A percentile compares a stretch with the other conserved stretches of the same genome.
Conservation (phyloP, 805 yeast genomes). For the Pichia eremophila region DNA sequence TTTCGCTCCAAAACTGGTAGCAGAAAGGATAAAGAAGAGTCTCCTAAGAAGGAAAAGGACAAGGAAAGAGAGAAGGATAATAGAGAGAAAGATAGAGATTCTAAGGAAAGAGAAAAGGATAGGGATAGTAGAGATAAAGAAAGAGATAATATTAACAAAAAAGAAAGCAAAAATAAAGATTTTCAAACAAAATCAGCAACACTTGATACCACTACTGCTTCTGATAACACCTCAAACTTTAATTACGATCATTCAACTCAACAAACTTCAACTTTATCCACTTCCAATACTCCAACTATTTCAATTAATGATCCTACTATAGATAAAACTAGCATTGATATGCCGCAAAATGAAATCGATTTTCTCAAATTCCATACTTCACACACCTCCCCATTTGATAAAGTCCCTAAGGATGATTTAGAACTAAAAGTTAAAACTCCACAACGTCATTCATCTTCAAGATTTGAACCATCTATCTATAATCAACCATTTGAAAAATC, state of each 20-base stretch:
- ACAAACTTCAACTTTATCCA: neutral
- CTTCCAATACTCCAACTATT: neutral
- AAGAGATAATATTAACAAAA: conserved; percentile 9
- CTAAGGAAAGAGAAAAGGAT: conserved; percentile 26
- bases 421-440: conserved; percentile 69
- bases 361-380: conserved; percentile 23
- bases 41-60: conserved; percentile 9
- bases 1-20: conserved; percentile 28
- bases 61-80: neutral
- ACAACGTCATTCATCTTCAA: conserved; percentile 83
- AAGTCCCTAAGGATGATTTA: conserved; percentile 51
- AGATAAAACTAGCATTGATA: conserved; percentile 1
- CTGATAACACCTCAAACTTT: neutral
- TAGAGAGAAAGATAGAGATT: conserved; percentile 20
- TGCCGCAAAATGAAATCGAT: conserved; percentile 16
- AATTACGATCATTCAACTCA: neutral
- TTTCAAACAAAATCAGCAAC: neutral
- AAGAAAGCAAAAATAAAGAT: conserved; percentile 9
- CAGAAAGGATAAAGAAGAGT: conserved; percentile 13
- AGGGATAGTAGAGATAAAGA: conserved; percentile 14
- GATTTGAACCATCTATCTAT: conserved; percentile 72
- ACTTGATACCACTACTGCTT: neutral
- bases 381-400: conserved; percentile 23
- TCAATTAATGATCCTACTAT: neutral
- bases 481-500: conserved; percentile 60